These are phyloP conservation scores for Lepidium sativum DNA, from an alignment of 345 rosid genomes.

Conservation along the genomic window DNA sequence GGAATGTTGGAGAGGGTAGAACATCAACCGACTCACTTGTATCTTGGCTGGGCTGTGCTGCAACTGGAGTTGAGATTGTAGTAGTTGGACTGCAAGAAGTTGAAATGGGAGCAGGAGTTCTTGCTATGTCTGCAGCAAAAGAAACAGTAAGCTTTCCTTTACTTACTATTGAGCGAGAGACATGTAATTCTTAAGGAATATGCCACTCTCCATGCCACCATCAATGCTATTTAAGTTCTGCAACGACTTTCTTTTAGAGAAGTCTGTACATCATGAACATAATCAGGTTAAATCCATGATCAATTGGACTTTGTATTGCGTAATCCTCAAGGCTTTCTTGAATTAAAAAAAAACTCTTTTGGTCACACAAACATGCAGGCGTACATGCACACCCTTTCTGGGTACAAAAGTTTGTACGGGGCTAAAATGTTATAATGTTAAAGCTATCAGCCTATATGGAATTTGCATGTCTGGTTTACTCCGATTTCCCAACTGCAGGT, in stretches of 20 bases:
- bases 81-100: conserved; percentile 83
- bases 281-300: background rate
- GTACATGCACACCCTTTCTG: background rate
- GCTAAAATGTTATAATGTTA: background rate
- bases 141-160: conserved; percentile 59
- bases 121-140: conserved; percentile 85
- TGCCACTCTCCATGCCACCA: conserved; percentile 1
- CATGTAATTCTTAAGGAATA: background rate
- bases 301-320: background rate
- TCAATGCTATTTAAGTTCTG: background rate
- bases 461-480: background rate
- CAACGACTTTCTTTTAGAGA: background rate
- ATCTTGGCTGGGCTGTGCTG: conserved; percentile 64
- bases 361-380: background rate
- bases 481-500: conserved; percentile 32
- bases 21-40: conserved; percentile 54
- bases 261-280: background rate
- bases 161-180: background rate
- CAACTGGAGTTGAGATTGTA: conserved; percentile 53
- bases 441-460: background rate
- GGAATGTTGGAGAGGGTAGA: conserved; percentile 84
- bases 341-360: background rate
- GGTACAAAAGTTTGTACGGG: background rate
- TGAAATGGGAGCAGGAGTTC: conserved; percentile 88
- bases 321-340: background rate